Evolutionary conservation across 768 basidiomycete species (phyloP), one percentile per base, ranked within the genome.

Genomic region (Boletales sp.): DNA sequence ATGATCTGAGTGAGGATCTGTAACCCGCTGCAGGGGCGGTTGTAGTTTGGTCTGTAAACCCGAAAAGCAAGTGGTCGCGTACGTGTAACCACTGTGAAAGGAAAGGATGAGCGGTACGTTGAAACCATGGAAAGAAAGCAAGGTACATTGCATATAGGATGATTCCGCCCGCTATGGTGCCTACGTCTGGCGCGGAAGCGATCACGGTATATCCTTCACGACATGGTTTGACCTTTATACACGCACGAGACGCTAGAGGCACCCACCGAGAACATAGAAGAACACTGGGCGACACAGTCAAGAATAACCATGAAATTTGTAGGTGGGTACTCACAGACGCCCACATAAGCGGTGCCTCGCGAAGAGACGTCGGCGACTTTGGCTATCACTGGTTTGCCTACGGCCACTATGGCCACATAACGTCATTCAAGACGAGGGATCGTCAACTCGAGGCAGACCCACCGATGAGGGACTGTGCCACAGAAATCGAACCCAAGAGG

Each of bases 351-450:
- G 37, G 74, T 74, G 17, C 82, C 83, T 57, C 87, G 76, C 19
- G 86, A 87, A 13, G 78, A 70, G 8, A 86, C 80, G 62, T 90
- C 87, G 9, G 86, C 81, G 36, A 87, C 64, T 66, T 88, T 88
- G 1, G 87, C 86, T 54, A 87, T 80, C 34, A 86, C 72, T 1
- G 87, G 87, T 68, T 88, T 87, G 18, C 73, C 73, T 21, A 79
- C 72, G 35, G 74, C 77, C 50, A 75, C 71, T 62, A 61, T 60
- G 63, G 6, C 28, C 38, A 30, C 19, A 40, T 39, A 15, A 25
- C 13, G 5, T 46, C 37, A 21, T 41, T 41, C 30, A 15, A 59
- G 42, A 53, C 25, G 57, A 60, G n/a, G 14, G 0, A 10, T 2
- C 30, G 8, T 43, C 14, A n/a, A 38, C 52, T 39, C 50, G 50